Conservation (phyloP, 2,329 filamentous ascomycete genomes). For the Zalaria obscura region DNA sequence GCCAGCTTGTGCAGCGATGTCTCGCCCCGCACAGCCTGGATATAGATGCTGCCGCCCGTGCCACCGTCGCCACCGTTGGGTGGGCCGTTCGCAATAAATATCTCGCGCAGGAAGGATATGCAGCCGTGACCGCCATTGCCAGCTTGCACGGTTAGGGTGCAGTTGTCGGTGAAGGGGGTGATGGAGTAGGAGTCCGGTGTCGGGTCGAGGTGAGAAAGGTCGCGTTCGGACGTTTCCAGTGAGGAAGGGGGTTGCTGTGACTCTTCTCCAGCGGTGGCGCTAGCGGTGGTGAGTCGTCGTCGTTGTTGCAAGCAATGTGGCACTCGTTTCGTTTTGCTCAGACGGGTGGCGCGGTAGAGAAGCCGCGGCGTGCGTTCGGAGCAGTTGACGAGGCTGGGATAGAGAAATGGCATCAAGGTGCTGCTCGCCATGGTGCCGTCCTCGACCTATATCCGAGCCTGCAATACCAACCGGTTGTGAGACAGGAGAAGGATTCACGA, state of each 20-base stretch:
- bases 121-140: slow-evolving; percentile 82
- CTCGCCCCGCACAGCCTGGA: slow-evolving; percentile 81
- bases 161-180: slow-evolving; percentile 77
- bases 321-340: slow-evolving; percentile 6
- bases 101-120: slow-evolving; percentile 85
- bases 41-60: slow-evolving; percentile 81
- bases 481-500: too few relatives aligned
- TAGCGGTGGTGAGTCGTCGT: slow-evolving; percentile 1
- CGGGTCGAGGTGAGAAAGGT: slow-evolving; percentile 52
- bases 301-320: neutral
- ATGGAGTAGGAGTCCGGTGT: slow-evolving; percentile 70
- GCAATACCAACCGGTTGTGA: too few relatives aligned
- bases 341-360: slow-evolving; percentile 9
- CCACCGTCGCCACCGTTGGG: slow-evolving; percentile 93
- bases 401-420: slow-evolving; percentile 30
- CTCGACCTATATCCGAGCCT: too few relatives aligned
- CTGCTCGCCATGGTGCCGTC: slow-evolving; percentile 5
- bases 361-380: slow-evolving; percentile 2
- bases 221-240: neutral
- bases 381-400: slow-evolving; percentile 24
- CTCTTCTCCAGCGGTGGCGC: slow-evolving; percentile 1
- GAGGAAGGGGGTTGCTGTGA: neutral
- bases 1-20: slow-evolving; percentile 89
- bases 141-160: slow-evolving; percentile 60
- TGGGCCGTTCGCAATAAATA: slow-evolving; percentile 76